These are phyloP conservation scores for Diddensiella transvaalensis DNA, from an alignment of 805 yeast species.

Conservation along the genomic window DNA sequence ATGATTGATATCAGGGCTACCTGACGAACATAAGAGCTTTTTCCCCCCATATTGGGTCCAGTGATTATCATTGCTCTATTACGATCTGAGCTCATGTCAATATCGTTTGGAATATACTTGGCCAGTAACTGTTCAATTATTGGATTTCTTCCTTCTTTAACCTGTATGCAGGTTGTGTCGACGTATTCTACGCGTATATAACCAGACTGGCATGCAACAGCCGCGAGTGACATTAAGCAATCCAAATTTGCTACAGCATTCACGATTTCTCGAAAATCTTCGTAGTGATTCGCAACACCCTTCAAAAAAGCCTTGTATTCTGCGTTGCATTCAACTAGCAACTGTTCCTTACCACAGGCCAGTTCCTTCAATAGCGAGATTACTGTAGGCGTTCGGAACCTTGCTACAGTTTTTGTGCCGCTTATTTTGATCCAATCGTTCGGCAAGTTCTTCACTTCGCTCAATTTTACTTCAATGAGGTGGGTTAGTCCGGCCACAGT, in stretches of 20 bases:
- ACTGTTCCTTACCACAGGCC: constrained; percentile 57
- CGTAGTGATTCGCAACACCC: constrained; percentile 39
- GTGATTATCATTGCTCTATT: constrained; percentile 64
- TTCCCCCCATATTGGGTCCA: constrained; percentile 90
- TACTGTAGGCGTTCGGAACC: constrained; percentile 68
- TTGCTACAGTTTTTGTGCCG: constrained; percentile 61
- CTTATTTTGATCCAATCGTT: constrained; percentile 72
- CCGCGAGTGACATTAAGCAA: constrained; percentile 62
- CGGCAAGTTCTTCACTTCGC: constrained; percentile 58
- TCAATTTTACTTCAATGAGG: constrained; percentile 69
- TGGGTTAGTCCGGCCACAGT: constrained; percentile 64
- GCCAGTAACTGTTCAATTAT: constrained; percentile 51
- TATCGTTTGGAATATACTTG: constrained; percentile 64
- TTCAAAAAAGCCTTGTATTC: constrained; percentile 42
- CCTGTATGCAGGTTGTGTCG: constrained; percentile 42
- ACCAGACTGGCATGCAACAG: constrained; percentile 47
- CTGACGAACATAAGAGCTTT: constrained; percentile 71
- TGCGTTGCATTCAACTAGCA: constrained; percentile 44
- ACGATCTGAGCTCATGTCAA: constrained; percentile 43
- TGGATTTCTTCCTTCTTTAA: constrained; percentile 63
- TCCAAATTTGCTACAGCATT: constrained; percentile 54
- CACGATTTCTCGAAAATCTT: constrained; percentile 42
- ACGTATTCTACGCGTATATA: constrained; percentile 52
- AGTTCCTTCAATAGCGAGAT: constrained; percentile 48
- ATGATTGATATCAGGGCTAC: constrained; percentile 66